Evolutionary conservation across 1,139 yeast genomes (phyloP).

Genomic region (Pichia sp.): DNA sequence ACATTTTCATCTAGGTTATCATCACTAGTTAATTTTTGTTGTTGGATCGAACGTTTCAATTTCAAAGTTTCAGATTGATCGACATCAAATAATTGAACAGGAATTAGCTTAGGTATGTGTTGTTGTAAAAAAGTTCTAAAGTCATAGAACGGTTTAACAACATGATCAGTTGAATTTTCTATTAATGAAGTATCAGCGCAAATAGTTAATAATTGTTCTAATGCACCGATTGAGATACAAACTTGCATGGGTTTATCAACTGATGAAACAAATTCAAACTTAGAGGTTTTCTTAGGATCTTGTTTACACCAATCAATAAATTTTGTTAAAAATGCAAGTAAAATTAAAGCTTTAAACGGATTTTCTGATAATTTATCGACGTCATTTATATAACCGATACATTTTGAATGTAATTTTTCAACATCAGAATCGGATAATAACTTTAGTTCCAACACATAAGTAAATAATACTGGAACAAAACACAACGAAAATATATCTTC

Average conservation of each 20-base stretch:
- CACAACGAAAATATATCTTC: conserved; percentile 61
- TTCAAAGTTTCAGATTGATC: conserved; percentile 32
- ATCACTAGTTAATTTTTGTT: conserved; percentile 16
- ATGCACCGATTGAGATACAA: conserved; percentile 62
- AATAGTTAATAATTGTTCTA: conserved; percentile 68
- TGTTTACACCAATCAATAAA: conserved; percentile 69
- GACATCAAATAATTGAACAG: conserved; percentile 38
- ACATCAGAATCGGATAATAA: conserved; percentile 32
- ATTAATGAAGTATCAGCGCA: conserved; percentile 58
- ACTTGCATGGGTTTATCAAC: conserved; percentile 46
- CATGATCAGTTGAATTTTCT: conserved; percentile 15
- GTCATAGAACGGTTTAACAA: conserved; percentile 45
- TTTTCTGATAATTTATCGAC: conserved; percentile 39
- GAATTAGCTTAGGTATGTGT: conserved; percentile 51
- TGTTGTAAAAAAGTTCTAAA: conserved; percentile 62
- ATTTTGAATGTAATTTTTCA: conserved; percentile 30
- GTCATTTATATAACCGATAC: conserved; percentile 28
- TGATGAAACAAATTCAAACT: conserved; percentile 38
- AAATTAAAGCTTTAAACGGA: conserved; percentile 55
- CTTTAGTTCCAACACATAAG: conserved; percentile 35
- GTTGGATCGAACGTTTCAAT: conserved; percentile 21
- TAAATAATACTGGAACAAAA: conserved; percentile 57
- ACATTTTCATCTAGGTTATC: conserved; percentile 20
- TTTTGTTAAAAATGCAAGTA: conserved; percentile 54
- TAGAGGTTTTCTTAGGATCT: conserved; percentile 28